Percentiles rank a stretch among this genome's conserved stretches.
These are phyloP conservation scores for Xylaria acuta DNA, from an alignment of 495 filamentous ascomycete genomes.

Conservation along the genomic window DNA sequence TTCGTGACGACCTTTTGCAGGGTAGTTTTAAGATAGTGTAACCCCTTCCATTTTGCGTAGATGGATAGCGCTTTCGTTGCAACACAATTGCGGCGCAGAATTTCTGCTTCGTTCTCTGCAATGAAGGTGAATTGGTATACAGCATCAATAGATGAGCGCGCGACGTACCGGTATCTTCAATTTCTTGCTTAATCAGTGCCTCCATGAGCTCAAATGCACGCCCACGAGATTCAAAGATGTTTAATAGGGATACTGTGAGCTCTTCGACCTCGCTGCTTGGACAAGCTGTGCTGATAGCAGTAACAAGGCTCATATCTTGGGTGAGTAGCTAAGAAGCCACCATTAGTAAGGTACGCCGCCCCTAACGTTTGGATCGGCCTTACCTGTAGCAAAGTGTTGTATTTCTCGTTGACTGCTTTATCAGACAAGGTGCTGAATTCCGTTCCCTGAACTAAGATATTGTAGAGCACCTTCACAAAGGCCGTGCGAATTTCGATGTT, in stretches of 20 bases:
- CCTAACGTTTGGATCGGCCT: slow-evolving; percentile 17
- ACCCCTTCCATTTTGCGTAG: slow-evolving; percentile 72
- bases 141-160: background rate
- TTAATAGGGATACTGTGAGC: slow-evolving; percentile 66
- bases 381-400: slow-evolving; percentile 65
- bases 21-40: slow-evolving; percentile 65
- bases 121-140: slow-evolving; percentile 13
- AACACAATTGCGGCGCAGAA: slow-evolving; percentile 67
- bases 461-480: slow-evolving; percentile 70
- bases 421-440: slow-evolving; percentile 71
- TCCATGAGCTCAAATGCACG: slow-evolving; percentile 65
- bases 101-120: slow-evolving; percentile 66
- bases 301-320: slow-evolving; percentile 63
- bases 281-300: slow-evolving; percentile 66
- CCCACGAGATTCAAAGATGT: slow-evolving; percentile 70
- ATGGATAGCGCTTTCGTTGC: slow-evolving; percentile 73
- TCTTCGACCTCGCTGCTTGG: slow-evolving; percentile 71
- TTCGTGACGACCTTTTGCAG: slow-evolving; percentile 67
- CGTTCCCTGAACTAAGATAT: slow-evolving; percentile 70
- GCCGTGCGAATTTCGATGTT: slow-evolving; percentile 70
- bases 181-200: slow-evolving; percentile 68
- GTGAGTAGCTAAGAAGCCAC: slow-evolving; percentile 56
- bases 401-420: slow-evolving; percentile 68
- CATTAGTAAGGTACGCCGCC: slow-evolving; percentile 12
- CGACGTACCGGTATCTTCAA: slow-evolving; percentile 62